These are phyloP conservation scores for Dryas alaskensis DNA, from an alignment of 306 rosid genomes.

Conservation along the genomic window DNA sequence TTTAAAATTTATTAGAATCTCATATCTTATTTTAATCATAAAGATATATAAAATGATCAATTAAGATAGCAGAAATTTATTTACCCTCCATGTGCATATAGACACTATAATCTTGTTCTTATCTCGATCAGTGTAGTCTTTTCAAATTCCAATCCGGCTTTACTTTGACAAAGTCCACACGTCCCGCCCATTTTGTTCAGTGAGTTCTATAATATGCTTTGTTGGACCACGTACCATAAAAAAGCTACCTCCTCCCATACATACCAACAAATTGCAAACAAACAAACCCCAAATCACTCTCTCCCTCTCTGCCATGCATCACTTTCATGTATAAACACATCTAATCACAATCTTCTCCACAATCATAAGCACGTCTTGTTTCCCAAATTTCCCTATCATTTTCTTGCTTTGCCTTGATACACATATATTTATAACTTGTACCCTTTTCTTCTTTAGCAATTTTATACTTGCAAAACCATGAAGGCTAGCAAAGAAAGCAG, in stretches of 20 bases:
- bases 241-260: not conserved
- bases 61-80: no score
- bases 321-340: no score
- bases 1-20: no score
- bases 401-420: not conserved
- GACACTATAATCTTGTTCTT: constrained; percentile 2
- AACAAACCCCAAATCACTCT: not conserved
- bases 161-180: constrained; percentile 14
- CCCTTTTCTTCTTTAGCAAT: no score
- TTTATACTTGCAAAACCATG: no score
- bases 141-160: not conserved
- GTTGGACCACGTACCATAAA: no score
- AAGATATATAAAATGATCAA: no score
- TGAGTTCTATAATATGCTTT: no score
- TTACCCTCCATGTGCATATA: not conserved
- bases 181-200: not conserved
- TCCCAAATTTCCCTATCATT: not conserved
- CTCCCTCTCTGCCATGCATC: no score
- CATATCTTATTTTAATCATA: no score
- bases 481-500: constrained; percentile 23
- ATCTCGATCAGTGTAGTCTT: not conserved
- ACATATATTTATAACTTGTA: no score
- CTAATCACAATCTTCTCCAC: not conserved
- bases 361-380: not conserved
- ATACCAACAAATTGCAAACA: not conserved